A percentile compares a stretch with the other conserved stretches of the same genome.
Conservation (phyloP, 768 basidiomycete species). For the Coprinopsis cinerea region DNA sequence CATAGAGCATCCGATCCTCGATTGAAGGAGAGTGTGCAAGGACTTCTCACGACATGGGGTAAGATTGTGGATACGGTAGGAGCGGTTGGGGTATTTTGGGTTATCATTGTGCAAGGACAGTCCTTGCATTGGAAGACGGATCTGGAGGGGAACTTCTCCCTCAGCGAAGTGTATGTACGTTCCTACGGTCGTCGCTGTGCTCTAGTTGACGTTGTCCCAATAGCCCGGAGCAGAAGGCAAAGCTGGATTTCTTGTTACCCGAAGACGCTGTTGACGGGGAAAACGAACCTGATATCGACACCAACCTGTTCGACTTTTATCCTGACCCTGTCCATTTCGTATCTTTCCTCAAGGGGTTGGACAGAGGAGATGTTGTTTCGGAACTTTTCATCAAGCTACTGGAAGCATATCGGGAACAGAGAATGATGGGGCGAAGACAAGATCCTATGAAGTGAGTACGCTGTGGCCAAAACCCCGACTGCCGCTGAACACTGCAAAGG, state of each 20-base stretch:
- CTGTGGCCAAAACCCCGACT: neutral
- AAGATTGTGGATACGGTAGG: conserved; percentile 50
- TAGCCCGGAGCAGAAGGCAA: conserved; percentile 21
- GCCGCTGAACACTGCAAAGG: conserved; percentile 28
- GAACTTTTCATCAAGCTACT: conserved; percentile 70
- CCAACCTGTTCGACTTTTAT: conserved; percentile 58
- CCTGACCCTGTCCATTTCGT: conserved; percentile 75
- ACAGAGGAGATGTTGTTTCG: conserved; percentile 64
- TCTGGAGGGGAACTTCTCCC: conserved; percentile 45
- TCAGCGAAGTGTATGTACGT: conserved; percentile 36
- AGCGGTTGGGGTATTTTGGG: conserved; percentile 53
- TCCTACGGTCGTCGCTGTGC: neutral
- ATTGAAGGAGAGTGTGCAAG: conserved; percentile 51
- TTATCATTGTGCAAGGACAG: conserved; percentile 43
- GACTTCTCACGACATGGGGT: conserved; percentile 71
- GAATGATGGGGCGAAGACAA: conserved; percentile 27
- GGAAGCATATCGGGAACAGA: conserved; percentile 55
- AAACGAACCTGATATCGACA: conserved; percentile 42
- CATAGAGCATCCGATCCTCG: conserved; percentile 59
- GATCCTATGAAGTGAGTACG: conserved; percentile 48
- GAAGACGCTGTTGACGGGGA: conserved; percentile 35
- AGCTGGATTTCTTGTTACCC: conserved; percentile 46
- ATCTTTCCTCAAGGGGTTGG: conserved; percentile 54
- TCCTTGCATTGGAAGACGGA: conserved; percentile 52
- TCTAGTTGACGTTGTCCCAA: neutral